These are phyloP conservation scores for Beauveria medogensis DNA, from an alignment of 2,329 filamentous ascomycete genomes.

Conservation along the genomic window DNA sequence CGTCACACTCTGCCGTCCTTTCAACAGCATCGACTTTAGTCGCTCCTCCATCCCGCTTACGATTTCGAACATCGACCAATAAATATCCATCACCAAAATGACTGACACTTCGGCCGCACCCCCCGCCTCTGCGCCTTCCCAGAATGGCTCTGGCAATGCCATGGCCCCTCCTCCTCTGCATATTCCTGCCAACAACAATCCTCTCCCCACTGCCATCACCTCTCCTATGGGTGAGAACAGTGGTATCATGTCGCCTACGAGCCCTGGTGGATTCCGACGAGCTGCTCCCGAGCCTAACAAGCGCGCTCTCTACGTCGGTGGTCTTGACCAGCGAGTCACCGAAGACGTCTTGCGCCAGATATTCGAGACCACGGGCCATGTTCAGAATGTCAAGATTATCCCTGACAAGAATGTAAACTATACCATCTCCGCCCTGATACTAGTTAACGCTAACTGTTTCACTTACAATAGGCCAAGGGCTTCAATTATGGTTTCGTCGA, in stretches of 20 bases:
- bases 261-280: conserved; percentile 74
- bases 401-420: conserved; percentile 88
- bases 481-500: conserved; percentile 99
- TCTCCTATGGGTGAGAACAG: conserved; percentile 66
- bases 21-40: not conserved
- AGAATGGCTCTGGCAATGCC: conserved; percentile 47
- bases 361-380: conserved; percentile 97
- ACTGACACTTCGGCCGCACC: conserved; percentile 57
- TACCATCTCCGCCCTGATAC: not conserved
- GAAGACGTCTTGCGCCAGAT: conserved; percentile 96
- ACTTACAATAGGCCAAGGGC: conserved; percentile 67
- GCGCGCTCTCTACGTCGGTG: conserved; percentile 90
- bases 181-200: conserved; percentile 94
- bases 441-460: conserved; percentile 15
- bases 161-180: conserved; percentile 71
- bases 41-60: not conserved
- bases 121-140: conserved; percentile 52
- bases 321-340: conserved; percentile 87
- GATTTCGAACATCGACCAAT: conserved; percentile 2
- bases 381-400: conserved; percentile 98
- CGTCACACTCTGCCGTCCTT: not conserved
- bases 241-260: conserved; percentile 75
- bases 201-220: conserved; percentile 85
- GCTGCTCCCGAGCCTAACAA: conserved; percentile 98
- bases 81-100: conserved; percentile 14